phyloP scores from a whole-genome alignment of 441 rosid genomes.

The Lepidium campestre region DNA sequence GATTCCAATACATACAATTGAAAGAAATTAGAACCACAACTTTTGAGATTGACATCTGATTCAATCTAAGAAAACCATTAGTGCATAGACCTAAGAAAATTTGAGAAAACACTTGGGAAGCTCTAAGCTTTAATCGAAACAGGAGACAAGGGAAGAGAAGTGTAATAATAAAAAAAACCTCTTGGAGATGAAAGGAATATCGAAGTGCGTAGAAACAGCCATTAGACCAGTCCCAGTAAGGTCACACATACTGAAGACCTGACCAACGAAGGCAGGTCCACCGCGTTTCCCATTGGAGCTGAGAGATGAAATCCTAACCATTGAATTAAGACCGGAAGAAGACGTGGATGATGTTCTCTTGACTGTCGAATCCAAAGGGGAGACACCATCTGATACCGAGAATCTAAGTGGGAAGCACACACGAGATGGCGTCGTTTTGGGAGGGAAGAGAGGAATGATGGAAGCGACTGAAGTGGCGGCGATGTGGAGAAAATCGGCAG shows the following conservation, averaged over 20 bases:
- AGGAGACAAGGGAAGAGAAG: background rate
- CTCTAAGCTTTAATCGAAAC: background rate
- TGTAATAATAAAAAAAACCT: constrained; percentile 46
- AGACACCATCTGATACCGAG: constrained; percentile 42
- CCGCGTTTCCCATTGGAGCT: constrained; percentile 55
- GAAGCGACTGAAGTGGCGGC: constrained; percentile 38
- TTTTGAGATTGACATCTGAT: background rate
- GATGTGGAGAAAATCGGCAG: constrained; percentile 39
- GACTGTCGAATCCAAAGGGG: constrained; percentile 42
- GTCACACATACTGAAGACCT: constrained; percentile 96
- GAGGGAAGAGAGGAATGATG: constrained; percentile 33
- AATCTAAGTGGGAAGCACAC: constrained; percentile 52
- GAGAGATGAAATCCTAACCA: constrained; percentile 70
- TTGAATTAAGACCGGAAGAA: constrained; percentile 62
- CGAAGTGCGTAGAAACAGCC: constrained; percentile 90
- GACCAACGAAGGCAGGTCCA: constrained; percentile 94
- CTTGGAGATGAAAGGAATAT: constrained; percentile 76
- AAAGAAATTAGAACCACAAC: too few species aligned
- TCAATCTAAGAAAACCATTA: background rate
- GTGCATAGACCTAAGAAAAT: background rate
- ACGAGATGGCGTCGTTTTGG: constrained; percentile 37
- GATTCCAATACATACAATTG: too few species aligned
- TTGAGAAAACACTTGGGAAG: background rate
- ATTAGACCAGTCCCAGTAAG: constrained; percentile 91
- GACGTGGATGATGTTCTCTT: constrained; percentile 42